Evolutionary conservation across 179 eudicot species (phyloP), one percentile per base, ranked within the genome.

Genomic region (Sideroxylon spinosum): DNA sequence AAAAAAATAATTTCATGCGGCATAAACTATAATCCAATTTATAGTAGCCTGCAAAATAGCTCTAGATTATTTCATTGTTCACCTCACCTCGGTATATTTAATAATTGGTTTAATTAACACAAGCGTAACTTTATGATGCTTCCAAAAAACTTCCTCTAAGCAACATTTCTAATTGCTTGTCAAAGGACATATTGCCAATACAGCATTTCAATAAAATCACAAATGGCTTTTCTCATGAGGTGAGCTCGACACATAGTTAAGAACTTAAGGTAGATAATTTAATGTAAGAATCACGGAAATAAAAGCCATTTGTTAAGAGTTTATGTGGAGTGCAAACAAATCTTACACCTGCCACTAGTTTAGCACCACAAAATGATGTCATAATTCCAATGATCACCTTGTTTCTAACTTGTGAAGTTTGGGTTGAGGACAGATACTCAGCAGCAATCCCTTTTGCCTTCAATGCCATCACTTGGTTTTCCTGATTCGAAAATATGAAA

Each of bases 381-480:
- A 22, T 60, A 13, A 37, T 57, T 81, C 63, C 59, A 76, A 78
- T 48, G 71, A 74, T 78, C 83, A 93, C 98, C 94, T 89, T 88
- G 70, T 85, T 87, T 82, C 84, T 93, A 52, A 84, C 93, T 88
- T 86, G 86, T 22, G 88, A 79, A 23, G 91, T 86, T 76, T 89
- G 98, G 82, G 92, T 91, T 73, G 98, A 94, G 74, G 98, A 95
- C 19, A 95, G 82, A 89, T 85, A 93, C 83, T 93, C 98, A 78
- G 98, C 98, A 76, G 93, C 90, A 78, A 95, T 87, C 46, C 97
- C 91, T 86, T 88, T 91, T 77, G 85, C 90, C 84, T 91, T 95
- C 81, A 95, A 80, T 55, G 90, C 90, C 84, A 66, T 84, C 77
- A 95, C 98, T 89, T 95, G 98, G 85, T 95, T 95, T 89, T 95